phyloP scores from a whole-genome alignment of 768 basidiomycete species.

The Serendipita sp. region DNA sequence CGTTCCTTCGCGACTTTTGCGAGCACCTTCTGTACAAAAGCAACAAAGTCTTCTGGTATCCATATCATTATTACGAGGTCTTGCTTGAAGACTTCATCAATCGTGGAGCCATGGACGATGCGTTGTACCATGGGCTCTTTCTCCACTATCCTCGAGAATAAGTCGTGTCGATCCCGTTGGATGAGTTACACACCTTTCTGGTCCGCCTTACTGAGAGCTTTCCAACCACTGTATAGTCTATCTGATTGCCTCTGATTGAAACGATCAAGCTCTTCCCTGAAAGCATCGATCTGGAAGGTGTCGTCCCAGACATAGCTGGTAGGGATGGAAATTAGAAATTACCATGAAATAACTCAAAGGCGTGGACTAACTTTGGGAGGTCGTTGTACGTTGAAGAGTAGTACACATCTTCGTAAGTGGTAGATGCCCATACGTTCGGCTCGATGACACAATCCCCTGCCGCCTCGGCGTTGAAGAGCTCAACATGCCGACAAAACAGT shows the following conservation, averaged over 20 bases:
- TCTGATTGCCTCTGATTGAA: constrained; percentile 5
- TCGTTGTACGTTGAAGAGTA: constrained; percentile 6
- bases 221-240: neutral
- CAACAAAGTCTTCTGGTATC: neutral
- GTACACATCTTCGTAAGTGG: neutral
- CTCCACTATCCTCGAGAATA: neutral
- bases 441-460: constrained; percentile 5
- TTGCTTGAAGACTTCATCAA: neutral
- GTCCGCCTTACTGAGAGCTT: neutral
- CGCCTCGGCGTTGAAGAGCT: constrained; percentile 9
- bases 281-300: constrained; percentile 6
- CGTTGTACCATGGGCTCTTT: neutral
- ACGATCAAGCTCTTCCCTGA: neutral
- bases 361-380: neutral
- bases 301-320: constrained; percentile 9
- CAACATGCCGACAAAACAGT: constrained; percentile 12
- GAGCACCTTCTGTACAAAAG: neutral
- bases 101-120: neutral
- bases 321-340: neutral
- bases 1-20: neutral
- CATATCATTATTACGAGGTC: constrained; percentile 4
- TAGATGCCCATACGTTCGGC: neutral
- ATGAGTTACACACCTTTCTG: neutral
- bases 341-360: neutral
- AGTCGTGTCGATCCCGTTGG: neutral